Percentiles rank a stretch among this genome's conserved stretches.
phyloP scores from a whole-genome alignment of 2,329 filamentous ascomycete genomes.

The Penicillium sp. region DNA sequence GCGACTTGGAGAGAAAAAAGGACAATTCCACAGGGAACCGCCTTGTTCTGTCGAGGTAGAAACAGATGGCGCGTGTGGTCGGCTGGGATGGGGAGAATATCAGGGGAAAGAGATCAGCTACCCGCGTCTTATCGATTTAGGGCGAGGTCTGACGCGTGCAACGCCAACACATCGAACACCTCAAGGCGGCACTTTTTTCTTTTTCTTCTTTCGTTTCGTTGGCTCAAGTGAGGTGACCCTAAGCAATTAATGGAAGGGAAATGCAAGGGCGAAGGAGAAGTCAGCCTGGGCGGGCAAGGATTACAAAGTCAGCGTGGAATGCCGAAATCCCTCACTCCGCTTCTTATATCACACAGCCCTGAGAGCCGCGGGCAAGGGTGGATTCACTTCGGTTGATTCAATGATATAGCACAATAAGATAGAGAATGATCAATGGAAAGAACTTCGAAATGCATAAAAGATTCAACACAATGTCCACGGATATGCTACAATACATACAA shows the following conservation, averaged over 20 bases:
- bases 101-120: slow-evolving; percentile 29
- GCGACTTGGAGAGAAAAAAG: slow-evolving; percentile 6
- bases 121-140: slow-evolving; percentile 32
- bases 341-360: no score
- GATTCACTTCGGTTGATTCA: no score
- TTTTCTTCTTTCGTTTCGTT: no score
- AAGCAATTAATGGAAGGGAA: slow-evolving; percentile 4
- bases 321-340: slow-evolving; percentile 11
- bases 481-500: no score
- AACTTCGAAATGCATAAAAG: no score
- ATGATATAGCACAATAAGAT: no score
- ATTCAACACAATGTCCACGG: no score
- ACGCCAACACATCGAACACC: slow-evolving; percentile 20
- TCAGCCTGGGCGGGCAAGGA: slow-evolving; percentile 1
- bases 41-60: slow-evolving; percentile 13
- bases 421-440: no score
- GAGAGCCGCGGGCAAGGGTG: no score
- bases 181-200: not conserved
- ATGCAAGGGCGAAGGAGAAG: slow-evolving; percentile 17
- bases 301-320: slow-evolving; percentile 17
- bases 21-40: slow-evolving; percentile 14
- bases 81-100: slow-evolving; percentile 17
- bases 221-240: not conserved
- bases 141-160: slow-evolving; percentile 31
- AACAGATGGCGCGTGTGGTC: slow-evolving; percentile 17